Percentiles rank a stretch among this genome's conserved stretches.
phyloP scores from a whole-genome alignment of 2,329 filamentous ascomycete species.

The Magnaporthiopsis poae region DNA sequence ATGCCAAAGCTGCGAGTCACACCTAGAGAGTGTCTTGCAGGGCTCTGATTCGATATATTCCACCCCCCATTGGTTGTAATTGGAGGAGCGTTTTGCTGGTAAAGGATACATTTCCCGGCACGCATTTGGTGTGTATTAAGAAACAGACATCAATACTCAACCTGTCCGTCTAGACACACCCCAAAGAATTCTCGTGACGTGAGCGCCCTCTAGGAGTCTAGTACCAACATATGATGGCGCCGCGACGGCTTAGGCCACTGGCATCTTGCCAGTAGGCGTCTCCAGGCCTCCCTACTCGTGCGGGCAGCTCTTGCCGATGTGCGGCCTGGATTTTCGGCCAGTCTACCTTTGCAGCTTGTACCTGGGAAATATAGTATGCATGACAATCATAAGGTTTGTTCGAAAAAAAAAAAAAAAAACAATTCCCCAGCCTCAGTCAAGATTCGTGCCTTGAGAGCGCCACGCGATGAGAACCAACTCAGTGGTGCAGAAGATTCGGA shows the following conservation, averaged over 20 bases:
- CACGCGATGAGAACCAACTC: not conserved
- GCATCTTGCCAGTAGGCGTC: not conserved
- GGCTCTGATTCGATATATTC: too few species aligned
- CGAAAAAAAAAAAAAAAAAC: not conserved
- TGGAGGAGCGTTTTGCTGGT: not conserved
- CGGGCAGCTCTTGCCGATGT: not conserved
- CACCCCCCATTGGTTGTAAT: not conserved
- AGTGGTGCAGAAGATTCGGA: too few species aligned
- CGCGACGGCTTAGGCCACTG: not conserved
- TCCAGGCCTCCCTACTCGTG: not conserved
- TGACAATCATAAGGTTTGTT: not conserved
- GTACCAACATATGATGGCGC: not conserved
- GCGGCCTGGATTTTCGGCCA: not conserved
- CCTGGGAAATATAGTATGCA: not conserved
- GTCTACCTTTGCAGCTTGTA: not conserved
- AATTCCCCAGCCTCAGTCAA: not conserved
- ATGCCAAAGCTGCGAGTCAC: too few species aligned
- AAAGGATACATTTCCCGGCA: not conserved
- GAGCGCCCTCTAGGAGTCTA: not conserved
- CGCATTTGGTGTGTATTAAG: not conserved
- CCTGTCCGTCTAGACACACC: too few species aligned
- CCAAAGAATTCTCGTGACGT: too few species aligned
- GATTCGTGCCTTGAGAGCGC: not conserved
- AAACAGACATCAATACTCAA: not conserved
- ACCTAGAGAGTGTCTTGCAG: too few species aligned